Base-by-base conservation (phyloP, 2,329 filamentous ascomycete genomes). In the Eutypa lata region DNA sequence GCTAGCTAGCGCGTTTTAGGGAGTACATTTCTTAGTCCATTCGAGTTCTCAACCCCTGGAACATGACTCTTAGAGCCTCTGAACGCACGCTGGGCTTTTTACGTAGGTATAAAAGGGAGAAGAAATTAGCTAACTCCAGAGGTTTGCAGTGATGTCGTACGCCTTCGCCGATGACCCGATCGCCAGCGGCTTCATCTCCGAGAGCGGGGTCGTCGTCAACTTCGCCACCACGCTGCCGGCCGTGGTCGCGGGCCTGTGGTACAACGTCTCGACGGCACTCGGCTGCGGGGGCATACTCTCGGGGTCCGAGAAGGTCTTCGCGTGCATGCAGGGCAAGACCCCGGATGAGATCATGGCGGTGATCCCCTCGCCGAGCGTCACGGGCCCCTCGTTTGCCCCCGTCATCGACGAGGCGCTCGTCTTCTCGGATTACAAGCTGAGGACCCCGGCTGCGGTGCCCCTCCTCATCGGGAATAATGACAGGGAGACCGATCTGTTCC, bases 401-500 rank as follows among this genome's bases (percentile, higher is more conserved):
- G 37, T 43, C 14, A 24, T 37, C 8, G 50, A 52, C 50, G 50
- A 48, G 11, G 38, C 24, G 28, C 7, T 52, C 50, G 44, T 52
- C 44, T 52, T 52, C 44, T 31, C 43, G 7, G 38, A 48, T 35
- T 42, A 52, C 35, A 26, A 33, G 31, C 26, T 4, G 7, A 28
- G 50, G 22, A 26, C 44, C n/a, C 26, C 21, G 10, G 19, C 50
- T 10, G 37, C 45, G 22, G 43, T 33, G 18, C 50, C 50, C 1
- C 33, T 52, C 16, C 43, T 52, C 7, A 52, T 52, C 46, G 50
- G 50, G 18, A 24, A 19, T 5, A 52, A 40, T 19, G 16, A 52
- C 28, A 38, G 42, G 35, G 50, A 52, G 38, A 18, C 42, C 19
- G 50, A 43, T 31, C 21, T 52, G 13, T 52, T 52, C 50, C 37